Evolutionary conservation across 176 grass and related monocot species (phyloP), one percentile per base, ranked within the genome.

Genomic region (Carex pumila): DNA sequence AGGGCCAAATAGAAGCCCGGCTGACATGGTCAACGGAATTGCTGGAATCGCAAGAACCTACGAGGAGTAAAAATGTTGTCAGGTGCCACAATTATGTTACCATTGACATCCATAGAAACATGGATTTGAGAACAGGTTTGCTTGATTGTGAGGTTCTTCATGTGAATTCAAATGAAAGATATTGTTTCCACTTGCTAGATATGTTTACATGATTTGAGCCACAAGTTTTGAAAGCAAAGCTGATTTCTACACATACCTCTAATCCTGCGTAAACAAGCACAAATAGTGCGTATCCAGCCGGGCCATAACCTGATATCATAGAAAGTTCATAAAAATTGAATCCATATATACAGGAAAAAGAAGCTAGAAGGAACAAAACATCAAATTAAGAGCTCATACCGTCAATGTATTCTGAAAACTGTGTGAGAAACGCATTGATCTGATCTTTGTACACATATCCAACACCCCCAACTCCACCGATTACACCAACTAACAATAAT

Each of bases 11-110:
- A 99, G 88, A 81, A 99, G 88, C 43, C 97, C 97, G 1, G 91
- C 91, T 19, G 93, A 94, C 97, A 99, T 99, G 41, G 97, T 99
- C 87, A 99, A 90, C 14, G 97, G 97, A 84, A 99, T 89, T 70
- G 97, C 97, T 69, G 97, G 97, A 94, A 99, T 96, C 21, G 93
- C 93, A 60, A 99, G 93, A 84, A 99, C 85, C 97, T 99, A 71
- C 21, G 11, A 82, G 63, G 5, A 81, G 13, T 53, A 82, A 53
- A 32, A 45, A 63, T 45, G 0, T 54, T 56, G 6, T 71, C 66
- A 80, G 22, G 17, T 59, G 29, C 31, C 2, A 4, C 62, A 80
- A 36, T 37, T 80, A n/a, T 3, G 17, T n/a, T 18, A 61, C 36
- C 30, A 60, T 39, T 43, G 18, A 6, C 34, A 43, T 53, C 6